Evolutionary conservation across 192 early-diverging fungal species (phyloP), one percentile per base, ranked within the genome.

Genomic region (Phlyctochytrium arcticum): DNA sequence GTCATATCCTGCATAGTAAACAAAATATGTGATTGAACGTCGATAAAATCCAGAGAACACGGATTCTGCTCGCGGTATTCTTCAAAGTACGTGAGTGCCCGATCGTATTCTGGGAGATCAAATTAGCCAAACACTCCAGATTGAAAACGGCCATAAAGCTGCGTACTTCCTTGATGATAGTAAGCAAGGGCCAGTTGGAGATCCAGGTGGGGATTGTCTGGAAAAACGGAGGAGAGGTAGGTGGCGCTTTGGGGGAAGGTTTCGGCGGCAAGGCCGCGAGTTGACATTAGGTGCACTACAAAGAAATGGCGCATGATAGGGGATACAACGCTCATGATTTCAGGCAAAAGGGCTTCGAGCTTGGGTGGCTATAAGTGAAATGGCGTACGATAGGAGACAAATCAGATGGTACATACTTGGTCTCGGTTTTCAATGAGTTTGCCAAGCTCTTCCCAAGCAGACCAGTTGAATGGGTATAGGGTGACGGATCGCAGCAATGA

Each of bases 1-100:
- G 82, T 80, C 0, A 71, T 71, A 34, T 88, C 81, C 2, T 92
- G 82, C 62, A 87, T 80, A 0, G 92, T 84, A 75, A 85, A 97
- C 12, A 98, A 80, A 12, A 93, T 77, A 73, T 95, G 90, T 5
- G 94, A 95, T 68, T 89, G 92, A 5, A 88, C 65, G 65, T 97
- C 94, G 71, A 87, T 78, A 46, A 84, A 75, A 64, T 97, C 94
- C 5, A 98, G 62, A 6, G 85, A 73, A 73, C 82, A 85, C 3
- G 96, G 96, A 59, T 97, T 86, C 5, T 69, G 57, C 50, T 77
- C 59, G 19, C 86, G 80, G 36, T 96, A 68, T 12, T 80, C 74
- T 26, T 87, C 86, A 75, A 95, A 98, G 32, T 80, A 56, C 21
- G 65, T 67, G 7, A 80, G 78, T 0, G 92, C 85, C 62, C 86